These are phyloP conservation scores for Pascua sp. DNA, from an alignment of 1,284 basidiomycete genomes.

Conservation along the genomic window DNA sequence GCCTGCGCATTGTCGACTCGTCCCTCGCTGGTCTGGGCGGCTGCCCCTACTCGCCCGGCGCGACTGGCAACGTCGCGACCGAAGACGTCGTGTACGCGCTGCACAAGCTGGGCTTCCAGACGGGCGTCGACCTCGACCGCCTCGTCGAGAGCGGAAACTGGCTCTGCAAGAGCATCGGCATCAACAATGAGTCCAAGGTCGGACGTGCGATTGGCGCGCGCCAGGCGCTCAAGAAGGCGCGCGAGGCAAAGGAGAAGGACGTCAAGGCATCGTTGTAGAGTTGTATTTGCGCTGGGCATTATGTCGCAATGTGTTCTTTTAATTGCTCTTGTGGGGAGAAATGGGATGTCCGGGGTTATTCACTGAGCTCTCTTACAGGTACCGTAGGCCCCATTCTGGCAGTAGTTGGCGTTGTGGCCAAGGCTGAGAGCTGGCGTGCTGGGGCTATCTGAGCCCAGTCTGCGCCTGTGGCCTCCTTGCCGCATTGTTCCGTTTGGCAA, in stretches of 20 bases:
- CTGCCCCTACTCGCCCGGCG: conserved; percentile 92
- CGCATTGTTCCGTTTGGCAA: too few species aligned
- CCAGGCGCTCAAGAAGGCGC: conserved; percentile 23
- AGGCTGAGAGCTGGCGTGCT: too few species aligned
- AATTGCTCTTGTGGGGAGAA: too few species aligned
- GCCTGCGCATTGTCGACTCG: conserved; percentile 55
- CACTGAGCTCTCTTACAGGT: too few species aligned
- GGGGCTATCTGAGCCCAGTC: too few species aligned
- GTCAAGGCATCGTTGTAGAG: background rate
- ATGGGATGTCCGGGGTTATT: too few species aligned
- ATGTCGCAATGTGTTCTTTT: too few species aligned
- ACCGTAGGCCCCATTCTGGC: too few species aligned
- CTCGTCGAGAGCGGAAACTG: conserved; percentile 74
- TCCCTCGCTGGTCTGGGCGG: conserved; percentile 86
- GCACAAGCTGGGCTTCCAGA: conserved; percentile 64
- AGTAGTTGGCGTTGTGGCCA: too few species aligned
- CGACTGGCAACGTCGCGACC: conserved; percentile 88
- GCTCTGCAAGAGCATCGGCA: conserved; percentile 66
- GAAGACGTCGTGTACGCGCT: conserved; percentile 87
- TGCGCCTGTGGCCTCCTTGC: too few species aligned
- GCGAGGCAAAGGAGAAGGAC: background rate
- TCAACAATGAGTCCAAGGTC: conserved; percentile 72
- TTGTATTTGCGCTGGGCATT: background rate
- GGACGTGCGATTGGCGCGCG: conserved; percentile 68
- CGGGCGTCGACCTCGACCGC: conserved; percentile 63